Percentiles rank a stretch among this genome's conserved stretches.
Evolutionary conservation across 148 eudicot genomes (phyloP).

Genomic region (Selenicereus undatus): DNA sequence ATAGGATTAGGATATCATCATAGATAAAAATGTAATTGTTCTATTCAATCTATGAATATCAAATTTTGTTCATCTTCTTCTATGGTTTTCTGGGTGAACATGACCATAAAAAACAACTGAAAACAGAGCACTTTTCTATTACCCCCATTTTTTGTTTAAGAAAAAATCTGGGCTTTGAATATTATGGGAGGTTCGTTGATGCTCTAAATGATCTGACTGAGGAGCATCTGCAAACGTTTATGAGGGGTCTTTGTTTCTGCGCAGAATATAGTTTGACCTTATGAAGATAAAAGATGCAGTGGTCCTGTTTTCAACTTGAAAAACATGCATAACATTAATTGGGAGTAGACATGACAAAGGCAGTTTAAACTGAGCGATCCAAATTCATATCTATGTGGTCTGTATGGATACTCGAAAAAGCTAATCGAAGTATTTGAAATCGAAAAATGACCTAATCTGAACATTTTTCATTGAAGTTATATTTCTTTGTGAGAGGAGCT

Average conservation of each 20-base stretch:
- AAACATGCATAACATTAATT: neutral
- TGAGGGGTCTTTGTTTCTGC: constrained; percentile 9
- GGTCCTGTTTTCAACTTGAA: constrained; percentile 21
- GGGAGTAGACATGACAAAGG: too few relatives aligned
- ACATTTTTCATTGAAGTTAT: too few relatives aligned
- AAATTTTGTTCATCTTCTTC: constrained; percentile 20
- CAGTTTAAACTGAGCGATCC: too few relatives aligned
- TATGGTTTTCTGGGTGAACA: neutral
- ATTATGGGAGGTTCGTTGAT: neutral
- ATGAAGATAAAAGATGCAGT: constrained; percentile 5
- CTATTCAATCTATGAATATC: constrained; percentile 20
- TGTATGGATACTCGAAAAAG: too few relatives aligned
- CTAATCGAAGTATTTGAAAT: too few relatives aligned
- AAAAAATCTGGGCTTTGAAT: neutral
- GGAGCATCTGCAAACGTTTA: neutral
- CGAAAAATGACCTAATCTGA: too few relatives aligned
- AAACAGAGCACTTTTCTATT: neutral
- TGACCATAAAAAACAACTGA: neutral
- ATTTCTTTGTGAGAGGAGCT: too few relatives aligned
- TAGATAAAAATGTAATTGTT: constrained; percentile 24
- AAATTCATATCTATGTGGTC: too few relatives aligned
- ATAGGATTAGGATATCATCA: neutral
- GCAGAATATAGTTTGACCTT: constrained; percentile 25
- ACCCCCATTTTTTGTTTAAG: neutral
- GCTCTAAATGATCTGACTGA: constrained; percentile 10